Conservation (phyloP, 106 monocot genomes). For the Posidonia australis region DNA sequence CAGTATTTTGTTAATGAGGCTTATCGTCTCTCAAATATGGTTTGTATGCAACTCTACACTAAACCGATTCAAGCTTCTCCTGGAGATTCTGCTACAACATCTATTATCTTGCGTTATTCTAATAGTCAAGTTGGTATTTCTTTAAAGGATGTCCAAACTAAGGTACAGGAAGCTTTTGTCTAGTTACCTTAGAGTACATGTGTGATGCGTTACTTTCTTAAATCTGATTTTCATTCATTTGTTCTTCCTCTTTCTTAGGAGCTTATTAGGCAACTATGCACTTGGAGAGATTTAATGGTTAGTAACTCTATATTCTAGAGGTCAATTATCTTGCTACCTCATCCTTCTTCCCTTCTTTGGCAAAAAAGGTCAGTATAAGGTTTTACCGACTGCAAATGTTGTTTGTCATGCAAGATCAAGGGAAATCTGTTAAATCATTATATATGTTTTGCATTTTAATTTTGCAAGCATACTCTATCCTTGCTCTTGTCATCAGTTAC, state of each 20-base stretch:
- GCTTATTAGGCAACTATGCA: slow-evolving; percentile 64
- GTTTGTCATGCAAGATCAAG: too few species aligned
- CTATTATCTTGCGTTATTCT: slow-evolving; percentile 53
- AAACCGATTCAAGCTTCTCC: slow-evolving; percentile 66
- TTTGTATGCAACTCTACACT: slow-evolving; percentile 81
- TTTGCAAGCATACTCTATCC: too few species aligned
- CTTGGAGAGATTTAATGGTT: slow-evolving; percentile 97
- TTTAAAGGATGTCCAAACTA: slow-evolving; percentile 25
- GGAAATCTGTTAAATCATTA: too few species aligned
- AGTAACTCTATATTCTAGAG: slow-evolving; percentile 16
- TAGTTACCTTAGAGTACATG: background rate
- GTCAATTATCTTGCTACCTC: too few species aligned
- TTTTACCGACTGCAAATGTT: too few species aligned
- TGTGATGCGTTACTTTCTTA: background rate
- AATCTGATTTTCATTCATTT: background rate
- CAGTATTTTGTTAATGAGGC: slow-evolving; percentile 64
- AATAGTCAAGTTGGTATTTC: slow-evolving; percentile 31
- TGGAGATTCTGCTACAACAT: slow-evolving; percentile 66
- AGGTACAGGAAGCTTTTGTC: slow-evolving; percentile 25
- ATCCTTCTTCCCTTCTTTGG: too few species aligned
- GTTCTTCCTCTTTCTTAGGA: slow-evolving; percentile 42
- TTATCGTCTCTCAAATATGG: slow-evolving; percentile 57
- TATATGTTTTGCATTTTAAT: too few species aligned
- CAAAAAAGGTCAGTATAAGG: too few species aligned
- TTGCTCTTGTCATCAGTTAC: too few species aligned